phyloP scores from a whole-genome alignment of 805 yeast species.

The Blastobotrys americana region DNA sequence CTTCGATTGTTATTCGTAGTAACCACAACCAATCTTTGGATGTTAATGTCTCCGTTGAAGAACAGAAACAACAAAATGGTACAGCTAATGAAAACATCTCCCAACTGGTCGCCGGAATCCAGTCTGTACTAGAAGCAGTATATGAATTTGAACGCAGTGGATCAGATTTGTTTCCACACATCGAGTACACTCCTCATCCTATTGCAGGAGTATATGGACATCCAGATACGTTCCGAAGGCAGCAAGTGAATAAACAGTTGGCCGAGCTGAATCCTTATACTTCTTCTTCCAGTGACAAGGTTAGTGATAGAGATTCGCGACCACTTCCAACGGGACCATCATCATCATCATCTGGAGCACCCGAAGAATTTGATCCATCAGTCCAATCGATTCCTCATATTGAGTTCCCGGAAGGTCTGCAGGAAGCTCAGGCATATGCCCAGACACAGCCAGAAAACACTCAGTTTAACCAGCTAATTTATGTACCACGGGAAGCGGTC shows the following conservation, averaged over 20 bases:
- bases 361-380: slow-evolving; percentile 1
- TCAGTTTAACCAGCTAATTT: slow-evolving; percentile 53
- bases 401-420: slow-evolving; percentile 8
- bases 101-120: not conserved
- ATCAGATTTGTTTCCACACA: not conserved
- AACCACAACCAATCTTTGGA: too few relatives aligned
- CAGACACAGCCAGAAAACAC: slow-evolving; percentile 6
- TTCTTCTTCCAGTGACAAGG: slow-evolving; percentile 3
- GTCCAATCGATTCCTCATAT: slow-evolving; percentile 7
- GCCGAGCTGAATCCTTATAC: slow-evolving; percentile 12
- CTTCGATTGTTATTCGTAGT: not conserved
- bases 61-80: too few relatives aligned
- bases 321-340: not conserved
- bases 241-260: slow-evolving; percentile 12
- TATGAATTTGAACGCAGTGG: not conserved
- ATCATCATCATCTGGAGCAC: not conserved
- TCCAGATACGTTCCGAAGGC: slow-evolving; percentile 19
- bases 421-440: slow-evolving; percentile 10
- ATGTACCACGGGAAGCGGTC: slow-evolving; percentile 68
- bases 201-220: slow-evolving; percentile 19
- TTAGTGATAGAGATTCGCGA: not conserved
- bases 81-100: too few relatives aligned
- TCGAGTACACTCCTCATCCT: slow-evolving; percentile 12
- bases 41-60: too few relatives aligned
- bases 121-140: not conserved